Base-by-base conservation (phyloP, 495 filamentous ascomycete species). In the Podospora pseudocomata region DNA sequence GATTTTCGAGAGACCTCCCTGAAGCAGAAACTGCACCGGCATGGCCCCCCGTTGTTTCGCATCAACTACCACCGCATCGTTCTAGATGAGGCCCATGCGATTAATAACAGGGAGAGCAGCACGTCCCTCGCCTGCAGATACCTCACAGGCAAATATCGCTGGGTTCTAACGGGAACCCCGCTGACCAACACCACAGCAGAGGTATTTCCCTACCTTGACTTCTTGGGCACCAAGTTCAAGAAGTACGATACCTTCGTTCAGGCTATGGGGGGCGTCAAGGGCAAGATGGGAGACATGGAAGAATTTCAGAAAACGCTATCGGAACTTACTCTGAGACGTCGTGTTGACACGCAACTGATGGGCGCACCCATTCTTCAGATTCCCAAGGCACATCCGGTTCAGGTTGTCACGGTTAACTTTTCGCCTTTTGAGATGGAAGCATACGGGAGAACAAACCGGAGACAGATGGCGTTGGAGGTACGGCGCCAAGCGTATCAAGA, bases 101-200 rank as follows among this genome's bases (percentile, higher is more conserved):
- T 92, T 72, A 91, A 89, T 61, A 91, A 91, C 68, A 74, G 79
- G 26, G 60, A 72, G 0, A 70, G 60, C 28, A 76, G 73, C 71
- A 65, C 84, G 3, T 85, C 83, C 0, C 75, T 83, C 1, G 86
- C 87, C 4, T 88, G 88, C 65, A 74, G 83, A 9, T 80, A 75
- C 4, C 73, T 93, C 0, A 79, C 76, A 57, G 84, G 80, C 1
- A 76, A 81, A 15, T 78, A 85, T 66, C 82, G 85, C 49, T 92
- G 90, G 89, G 78, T 83, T 0, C 39, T 92, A 0, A 84, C 77
- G 15, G 89, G 87, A 1, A 92, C 89, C 0, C 89, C 88, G 0
- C 72, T 90, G n/a, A 72, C 80, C 5, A 90, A 90, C 57, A 70
- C 79, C 34, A 68, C 76, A 60, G 74, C 73, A 73, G 59, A 60